Evolutionary conservation across 2,329 filamentous ascomycete genomes (phyloP).

Genomic region (Chaetomium globosum): DNA sequence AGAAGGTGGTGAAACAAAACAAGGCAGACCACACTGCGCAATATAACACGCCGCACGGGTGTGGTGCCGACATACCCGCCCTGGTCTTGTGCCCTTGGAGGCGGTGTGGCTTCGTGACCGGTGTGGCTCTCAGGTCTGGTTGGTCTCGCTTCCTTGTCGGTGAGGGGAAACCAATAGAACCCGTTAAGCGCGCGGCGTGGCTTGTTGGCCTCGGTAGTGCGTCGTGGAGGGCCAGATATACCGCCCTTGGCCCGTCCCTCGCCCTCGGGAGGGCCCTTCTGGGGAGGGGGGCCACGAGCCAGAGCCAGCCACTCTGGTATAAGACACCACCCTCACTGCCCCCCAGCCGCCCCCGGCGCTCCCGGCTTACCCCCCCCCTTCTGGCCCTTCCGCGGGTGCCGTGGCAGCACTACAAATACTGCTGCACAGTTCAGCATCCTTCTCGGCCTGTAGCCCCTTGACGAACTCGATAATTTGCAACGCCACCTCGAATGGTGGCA

Average conservation of each 20-base stretch:
- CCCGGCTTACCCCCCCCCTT: conserved; percentile 27
- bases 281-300: background rate
- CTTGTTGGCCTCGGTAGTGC: conserved; percentile 5
- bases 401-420: conserved; percentile 22
- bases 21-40: conserved; percentile 10
- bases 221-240: background rate
- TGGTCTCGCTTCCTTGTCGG: conserved; percentile 21
- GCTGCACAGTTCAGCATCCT: conserved; percentile 27
- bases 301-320: background rate
- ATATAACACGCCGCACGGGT: conserved; percentile 15
- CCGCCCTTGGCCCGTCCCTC: background rate
- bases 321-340: background rate
- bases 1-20: conserved; percentile 20
- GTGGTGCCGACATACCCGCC: conserved; percentile 21
- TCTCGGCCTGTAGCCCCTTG: conserved; percentile 32
- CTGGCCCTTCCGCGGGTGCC: conserved; percentile 18
- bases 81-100: conserved; percentile 12
- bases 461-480: conserved; percentile 39
- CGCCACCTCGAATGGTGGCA: conserved; percentile 34
- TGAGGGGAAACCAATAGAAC: conserved; percentile 20
- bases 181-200: background rate
- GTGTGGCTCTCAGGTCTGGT: conserved; percentile 13
- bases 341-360: background rate
- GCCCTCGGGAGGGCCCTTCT: background rate
- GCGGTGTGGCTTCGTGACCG: conserved; percentile 15